Evolutionary conservation across 352 stramenopile genomes (phyloP), one percentile per base, ranked within the genome.

Genomic region (Pseudoperonospora humuli): DNA sequence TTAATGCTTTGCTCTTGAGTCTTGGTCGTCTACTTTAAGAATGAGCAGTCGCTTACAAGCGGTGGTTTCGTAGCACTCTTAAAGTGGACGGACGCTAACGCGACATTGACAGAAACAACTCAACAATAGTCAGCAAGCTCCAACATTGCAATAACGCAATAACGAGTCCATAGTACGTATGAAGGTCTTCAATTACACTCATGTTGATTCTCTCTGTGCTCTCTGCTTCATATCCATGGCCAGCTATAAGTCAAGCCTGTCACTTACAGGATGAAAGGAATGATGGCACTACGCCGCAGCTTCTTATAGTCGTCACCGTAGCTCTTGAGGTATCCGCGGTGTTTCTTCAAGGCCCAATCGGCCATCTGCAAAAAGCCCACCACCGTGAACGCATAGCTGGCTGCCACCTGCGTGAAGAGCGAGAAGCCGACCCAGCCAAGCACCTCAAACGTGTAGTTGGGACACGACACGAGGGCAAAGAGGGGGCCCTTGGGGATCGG

Each of bases 361-460:
- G 74, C 49, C 84, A 95, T 95, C 58, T 94, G 84, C 31, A 87
- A 31, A 40, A 93, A 92, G 24, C 84, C 84, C 8, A 85, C 55
- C 34, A 92, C 31, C 28, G 82, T 93, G 54, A 95, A 95, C 11
- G 89, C 61, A 58, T 89, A 90, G 52, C 72, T 76, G 33, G 82
- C 82, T 27, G 67, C 74, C 52, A 87, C 75, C 53, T 92, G 75
- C 48, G 82, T 95, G 41, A 91, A 76, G 51, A 93, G 58, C 32
- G 79, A 86, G 61, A 93, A 96, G 35, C 73, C 76, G n/a, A 93
- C 52, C 85, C 85, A 96, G 34, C 78, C 76, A 17, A 90, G 63
- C 47, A 96, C 77, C 48, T 96, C 85, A 49, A 92, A 93, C 45
- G 75, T 89, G 65, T 96, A 96, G 64, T 96, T 96, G 23, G 85